phyloP scores from a whole-genome alignment of 1,284 basidiomycete species.

The Coniophora puteana region DNA sequence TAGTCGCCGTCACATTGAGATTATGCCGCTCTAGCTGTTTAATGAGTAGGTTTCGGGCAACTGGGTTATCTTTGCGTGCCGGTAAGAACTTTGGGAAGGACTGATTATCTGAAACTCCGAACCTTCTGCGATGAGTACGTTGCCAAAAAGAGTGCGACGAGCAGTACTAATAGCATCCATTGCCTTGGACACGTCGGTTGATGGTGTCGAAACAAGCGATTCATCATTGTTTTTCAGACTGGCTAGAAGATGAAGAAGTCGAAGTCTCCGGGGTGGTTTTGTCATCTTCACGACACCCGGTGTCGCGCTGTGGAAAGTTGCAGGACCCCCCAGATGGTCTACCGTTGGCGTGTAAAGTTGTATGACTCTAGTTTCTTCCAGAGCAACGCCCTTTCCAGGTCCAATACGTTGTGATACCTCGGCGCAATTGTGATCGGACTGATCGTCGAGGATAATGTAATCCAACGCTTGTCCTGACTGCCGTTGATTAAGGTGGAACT shows the following conservation, averaged over 20 bases:
- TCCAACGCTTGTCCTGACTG: no score
- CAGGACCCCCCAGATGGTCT: slow-evolving; percentile 32
- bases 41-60: slow-evolving; percentile 60
- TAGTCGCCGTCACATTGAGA: slow-evolving; percentile 55
- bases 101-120: slow-evolving; percentile 5
- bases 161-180: slow-evolving; percentile 42
- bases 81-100: not conserved
- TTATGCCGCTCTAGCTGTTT: slow-evolving; percentile 62
- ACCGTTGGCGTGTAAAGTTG: slow-evolving; percentile 70
- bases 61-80: slow-evolving; percentile 51
- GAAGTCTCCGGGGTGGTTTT: slow-evolving; percentile 59
- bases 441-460: slow-evolving; percentile 64
- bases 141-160: slow-evolving; percentile 56
- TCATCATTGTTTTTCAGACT: slow-evolving; percentile 52
- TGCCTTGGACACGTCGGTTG: slow-evolving; percentile 35
- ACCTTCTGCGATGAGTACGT: slow-evolving; percentile 71
- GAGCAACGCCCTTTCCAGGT: slow-evolving; percentile 30
- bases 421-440: slow-evolving; percentile 53
- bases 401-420: slow-evolving; percentile 47
- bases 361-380: slow-evolving; percentile 58
- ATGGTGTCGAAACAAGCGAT: slow-evolving; percentile 32
- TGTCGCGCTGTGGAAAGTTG: slow-evolving; percentile 44
- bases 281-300: slow-evolving; percentile 64
- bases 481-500: slow-evolving; percentile 31
- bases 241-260: slow-evolving; percentile 60